These are phyloP conservation scores for Raffaelea albimanens DNA, from an alignment of 2,329 filamentous ascomycete species.

Conservation along the genomic window DNA sequence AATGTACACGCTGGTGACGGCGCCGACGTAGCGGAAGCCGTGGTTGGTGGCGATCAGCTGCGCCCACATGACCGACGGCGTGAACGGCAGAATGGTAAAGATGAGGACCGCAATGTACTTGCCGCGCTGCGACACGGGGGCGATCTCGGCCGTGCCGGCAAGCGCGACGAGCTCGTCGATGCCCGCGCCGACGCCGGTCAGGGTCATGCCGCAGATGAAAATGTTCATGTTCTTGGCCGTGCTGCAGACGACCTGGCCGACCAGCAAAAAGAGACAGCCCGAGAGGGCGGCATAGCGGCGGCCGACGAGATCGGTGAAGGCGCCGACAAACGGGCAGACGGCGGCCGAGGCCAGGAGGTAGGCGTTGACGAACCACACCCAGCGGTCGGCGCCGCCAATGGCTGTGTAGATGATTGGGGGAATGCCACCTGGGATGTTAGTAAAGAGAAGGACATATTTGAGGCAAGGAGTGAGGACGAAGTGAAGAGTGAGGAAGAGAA, in stretches of 20 bases:
- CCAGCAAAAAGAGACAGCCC: constrained; percentile 41
- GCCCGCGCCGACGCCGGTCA: constrained; percentile 56
- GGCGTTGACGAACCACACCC: constrained; percentile 49
- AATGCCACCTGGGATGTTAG: constrained; percentile 23
- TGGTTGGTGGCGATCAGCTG: constrained; percentile 38
- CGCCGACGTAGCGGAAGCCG: constrained; percentile 46
- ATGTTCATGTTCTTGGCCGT: constrained; percentile 49
- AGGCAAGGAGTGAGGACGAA: not conserved
- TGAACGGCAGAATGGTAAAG: constrained; percentile 53
- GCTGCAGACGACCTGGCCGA: constrained; percentile 51
- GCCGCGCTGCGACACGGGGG: constrained; percentile 54
- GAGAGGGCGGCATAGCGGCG: constrained; percentile 48
- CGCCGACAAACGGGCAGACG: constrained; percentile 56
- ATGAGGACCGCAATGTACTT: constrained; percentile 52
- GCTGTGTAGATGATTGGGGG: constrained; percentile 48
- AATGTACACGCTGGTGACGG: constrained; percentile 42
- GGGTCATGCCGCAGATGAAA: constrained; percentile 44
- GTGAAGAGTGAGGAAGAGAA: no score
- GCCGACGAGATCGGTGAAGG: constrained; percentile 53
- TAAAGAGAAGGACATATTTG: not conserved
- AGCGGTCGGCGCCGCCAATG: constrained; percentile 49
- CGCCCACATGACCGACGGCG: constrained; percentile 51
- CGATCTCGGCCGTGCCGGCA: constrained; percentile 58
- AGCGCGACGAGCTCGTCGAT: constrained; percentile 61
- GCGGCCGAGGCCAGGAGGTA: constrained; percentile 48